Evolutionary conservation across 2,329 filamentous ascomycete genomes (phyloP), one percentile per base, ranked within the genome.

Genomic region (Colletotrichum filicis): DNA sequence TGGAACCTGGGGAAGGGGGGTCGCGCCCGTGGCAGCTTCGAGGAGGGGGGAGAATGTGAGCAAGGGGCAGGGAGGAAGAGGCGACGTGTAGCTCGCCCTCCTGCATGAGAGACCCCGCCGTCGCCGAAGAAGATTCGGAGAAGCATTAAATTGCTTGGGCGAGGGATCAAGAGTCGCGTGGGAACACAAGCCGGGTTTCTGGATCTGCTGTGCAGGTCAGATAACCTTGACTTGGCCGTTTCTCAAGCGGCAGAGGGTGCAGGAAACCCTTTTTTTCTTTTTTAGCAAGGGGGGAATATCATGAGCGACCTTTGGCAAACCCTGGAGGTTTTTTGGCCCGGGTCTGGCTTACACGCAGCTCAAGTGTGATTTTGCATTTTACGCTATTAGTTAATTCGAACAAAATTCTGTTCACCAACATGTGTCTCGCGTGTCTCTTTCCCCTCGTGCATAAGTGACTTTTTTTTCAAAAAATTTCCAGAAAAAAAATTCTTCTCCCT

Each of bases 351-450:
- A 79, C 79, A 79, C 79, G 80, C 81, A 83, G 82, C 80, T 82
- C 79, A 81, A 79, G 80, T 77, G 78, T 83, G 80, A 80, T 49
- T 55, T 64, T 73, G 70, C 70, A 73, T 73, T 73, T 73, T 80
- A 80, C 79, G 82, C 79, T 84, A 84, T 79, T 84, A 85, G 81
- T 83, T 85, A 83, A 85, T 84, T 68, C 77, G 78, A 84, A 81
- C 77, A 80, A 76, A 73, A 75, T 76, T 75, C 74, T 67, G 66
- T 68, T 66, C 71, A 30, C 55, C 35, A 68, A 30, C 12, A 19
- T 11, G 52, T 16, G 28, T 49, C 52, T 28, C 9, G 11, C 12
- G 19, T 32, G 35, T 3, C 24, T 24, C 55, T 24, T 60, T 11
- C 28, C 46, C 24, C 22, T 57, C 57, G 26, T 42, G 65, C 57